Evolutionary conservation across 2,329 filamentous ascomycete species (phyloP).

Genomic region (Aspergillus ruber): DNA sequence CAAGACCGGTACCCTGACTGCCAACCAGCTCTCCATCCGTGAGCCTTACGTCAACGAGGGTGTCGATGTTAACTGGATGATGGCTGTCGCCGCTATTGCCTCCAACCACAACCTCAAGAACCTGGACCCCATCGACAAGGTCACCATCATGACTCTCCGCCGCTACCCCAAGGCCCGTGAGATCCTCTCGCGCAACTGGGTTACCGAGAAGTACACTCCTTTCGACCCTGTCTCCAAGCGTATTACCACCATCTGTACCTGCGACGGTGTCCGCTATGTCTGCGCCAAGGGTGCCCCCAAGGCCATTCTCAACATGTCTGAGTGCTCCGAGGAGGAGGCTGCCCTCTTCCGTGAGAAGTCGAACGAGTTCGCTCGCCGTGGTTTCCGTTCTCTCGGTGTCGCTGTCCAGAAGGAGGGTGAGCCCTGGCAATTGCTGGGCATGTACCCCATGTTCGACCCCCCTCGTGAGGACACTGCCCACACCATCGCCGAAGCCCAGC

Average conservation of each 20-base stretch:
- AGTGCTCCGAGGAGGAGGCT: conserved; percentile 60
- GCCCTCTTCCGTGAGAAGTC: conserved; percentile 66
- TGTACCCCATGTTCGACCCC: conserved; percentile 75
- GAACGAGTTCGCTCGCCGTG: conserved; percentile 68
- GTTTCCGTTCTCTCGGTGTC: conserved; percentile 74
- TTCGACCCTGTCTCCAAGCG: conserved; percentile 74
- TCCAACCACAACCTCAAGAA: conserved; percentile 75
- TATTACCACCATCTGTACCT: conserved; percentile 63
- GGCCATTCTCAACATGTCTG: conserved; percentile 63
- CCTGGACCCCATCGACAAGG: conserved; percentile 72
- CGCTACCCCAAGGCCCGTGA: conserved; percentile 71
- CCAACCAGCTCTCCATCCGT: conserved; percentile 62
- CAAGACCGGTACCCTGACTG: conserved; percentile 66
- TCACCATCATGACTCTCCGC: conserved; percentile 69
- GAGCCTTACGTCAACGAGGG: conserved; percentile 71
- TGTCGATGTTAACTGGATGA: conserved; percentile 77
- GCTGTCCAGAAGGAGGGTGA: conserved; percentile 71
- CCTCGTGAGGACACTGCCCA: conserved; percentile 72
- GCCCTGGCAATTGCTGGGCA: conserved; percentile 66
- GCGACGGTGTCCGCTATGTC: conserved; percentile 63
- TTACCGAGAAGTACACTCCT: conserved; percentile 65
- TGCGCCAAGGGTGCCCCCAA: conserved; percentile 74
- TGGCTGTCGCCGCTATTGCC: conserved; percentile 70
- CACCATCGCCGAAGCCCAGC: conserved; percentile 69
- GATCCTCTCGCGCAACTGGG: conserved; percentile 68